Evolutionary conservation across 148 eudicot species (phyloP), one percentile per base, ranked within the genome.

Genomic region (Camellia granthamiana): DNA sequence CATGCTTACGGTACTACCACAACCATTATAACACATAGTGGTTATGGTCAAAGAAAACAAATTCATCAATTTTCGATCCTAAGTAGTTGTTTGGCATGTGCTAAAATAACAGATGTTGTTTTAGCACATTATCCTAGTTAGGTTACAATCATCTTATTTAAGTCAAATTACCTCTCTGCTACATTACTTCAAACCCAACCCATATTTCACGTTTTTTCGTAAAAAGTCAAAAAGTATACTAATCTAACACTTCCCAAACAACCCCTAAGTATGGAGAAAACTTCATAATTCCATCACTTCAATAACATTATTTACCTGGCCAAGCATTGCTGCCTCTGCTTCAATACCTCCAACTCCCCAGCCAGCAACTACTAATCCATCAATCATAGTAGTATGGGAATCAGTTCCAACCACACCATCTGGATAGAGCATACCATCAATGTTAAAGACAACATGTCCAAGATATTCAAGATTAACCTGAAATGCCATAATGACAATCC

Each of bases 331-430:
- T 30, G 99, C 94, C 86, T 96, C 99, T 80, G 98, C 99, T 83
- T 96, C 99, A 83, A 96, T 96, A 83, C 98, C 99, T 81, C 99
- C 98, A 71, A 93, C 98, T 82, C 99, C 99, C 99, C 99, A 96
- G 19, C 99, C 99, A 84, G 99, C 98, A 88, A 96, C 99, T 71
- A 98, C 99, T 23, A 96, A 83, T 41, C 99, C 99, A 77, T 96
- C 98, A 75, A 96, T 93, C 99, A 96, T 96, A 12, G 99, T 96
- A 73, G 99, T 96, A 83, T 96, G 99, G 46, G 97, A 96, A 86
- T 96, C 99, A 61, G 99, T 96, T 49, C 99, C 99, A 59, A 96
- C 99, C 5, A 96, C 99, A 87, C 98, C 93, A 83, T 96, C 99
- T 47, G 99, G 99, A 79, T 96, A 96, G 58, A 96, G 90, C 70